These are phyloP conservation scores for Huntiella decipiens DNA, from an alignment of 2,329 filamentous ascomycete genomes.

Conservation along the genomic window DNA sequence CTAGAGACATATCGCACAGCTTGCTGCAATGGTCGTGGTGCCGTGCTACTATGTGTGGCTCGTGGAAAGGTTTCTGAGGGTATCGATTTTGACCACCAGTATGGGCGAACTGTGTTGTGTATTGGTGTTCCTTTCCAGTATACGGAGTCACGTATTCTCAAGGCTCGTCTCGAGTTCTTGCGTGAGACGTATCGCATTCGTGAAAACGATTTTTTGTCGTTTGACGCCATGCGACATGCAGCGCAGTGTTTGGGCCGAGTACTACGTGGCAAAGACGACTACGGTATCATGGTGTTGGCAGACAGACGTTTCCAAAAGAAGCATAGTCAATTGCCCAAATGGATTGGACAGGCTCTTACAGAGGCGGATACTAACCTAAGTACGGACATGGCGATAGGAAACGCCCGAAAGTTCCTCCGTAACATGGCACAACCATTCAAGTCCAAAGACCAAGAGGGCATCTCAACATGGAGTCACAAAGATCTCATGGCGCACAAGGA, in stretches of 20 bases:
- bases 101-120: slow-evolving; percentile 84
- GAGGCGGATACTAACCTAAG: slow-evolving; percentile 79
- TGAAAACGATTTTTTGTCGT: slow-evolving; percentile 93
- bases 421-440: slow-evolving; percentile 86
- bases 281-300: slow-evolving; percentile 97
- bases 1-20: slow-evolving; percentile 94
- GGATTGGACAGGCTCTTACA: slow-evolving; percentile 77
- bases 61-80: slow-evolving; percentile 95
- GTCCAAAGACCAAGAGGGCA: slow-evolving; percentile 67
- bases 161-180: slow-evolving; percentile 88
- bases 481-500: slow-evolving; percentile 64
- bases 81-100: slow-evolving; percentile 98
- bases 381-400: slow-evolving; percentile 85
- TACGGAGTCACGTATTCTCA: slow-evolving; percentile 90
- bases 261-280: slow-evolving; percentile 89
- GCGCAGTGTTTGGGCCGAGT: slow-evolving; percentile 93
- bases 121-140: slow-evolving; percentile 98
- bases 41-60: slow-evolving; percentile 82
- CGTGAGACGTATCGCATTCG: slow-evolving; percentile 91
- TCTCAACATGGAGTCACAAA: slow-evolving; percentile 74
- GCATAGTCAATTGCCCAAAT: slow-evolving; percentile 74
- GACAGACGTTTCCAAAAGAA: slow-evolving; percentile 91
- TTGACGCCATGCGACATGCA: slow-evolving; percentile 98
- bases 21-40: slow-evolving; percentile 90
- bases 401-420: slow-evolving; percentile 72